Evolutionary conservation across 1,284 basidiomycete genomes (phyloP), one percentile per base, ranked within the genome.

Genomic region (Cystobasidium pallidum): DNA sequence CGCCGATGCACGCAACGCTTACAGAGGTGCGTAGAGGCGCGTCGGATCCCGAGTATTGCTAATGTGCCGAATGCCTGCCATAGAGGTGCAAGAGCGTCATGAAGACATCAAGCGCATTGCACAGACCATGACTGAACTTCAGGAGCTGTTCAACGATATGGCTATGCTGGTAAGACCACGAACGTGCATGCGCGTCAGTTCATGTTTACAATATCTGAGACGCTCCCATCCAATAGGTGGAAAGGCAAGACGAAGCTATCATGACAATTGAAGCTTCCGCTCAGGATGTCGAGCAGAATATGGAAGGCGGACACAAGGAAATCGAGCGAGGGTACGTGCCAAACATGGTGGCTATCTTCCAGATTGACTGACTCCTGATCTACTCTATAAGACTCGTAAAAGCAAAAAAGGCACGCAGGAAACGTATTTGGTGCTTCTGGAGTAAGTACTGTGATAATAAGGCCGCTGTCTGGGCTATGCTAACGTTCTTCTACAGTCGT

Each of bases 31-130:
- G 55, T 58, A 24, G 3, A n/a, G 26, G 6, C 6, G 19, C n/a
- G 7, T 11, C 32, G 7, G 6, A 6, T 8, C 17, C 6, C 36
- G 4, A 30, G 15, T 41, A 58, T 21, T 41, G 10, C 36, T 41
- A 13, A 41, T n/a, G 26, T 19, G 26, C 36, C 2, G 3, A 7
- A 6, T n/a, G 26, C 7, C 2, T 19, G 91, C 90, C 80, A 86
- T 88, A 65, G 94, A 96, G 82, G 92, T 94, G 1, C 92, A 95
- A 81, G 88, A 92, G 76, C 86, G 94, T 61, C 92, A 95, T 78
- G 86, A 89, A 77, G 93, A 96, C 73, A 87, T 97, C 76, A 86
- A 86, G 77, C 87, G 87, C 79, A 92, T 97, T 80, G 92, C 95
- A 81, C 84, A 86, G 77, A 95, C 92, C 3, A 83, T 96, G 63